Base-by-base conservation (phyloP, 371 early-diverging fungal species). In the Umbelopsis sp. region DNA sequence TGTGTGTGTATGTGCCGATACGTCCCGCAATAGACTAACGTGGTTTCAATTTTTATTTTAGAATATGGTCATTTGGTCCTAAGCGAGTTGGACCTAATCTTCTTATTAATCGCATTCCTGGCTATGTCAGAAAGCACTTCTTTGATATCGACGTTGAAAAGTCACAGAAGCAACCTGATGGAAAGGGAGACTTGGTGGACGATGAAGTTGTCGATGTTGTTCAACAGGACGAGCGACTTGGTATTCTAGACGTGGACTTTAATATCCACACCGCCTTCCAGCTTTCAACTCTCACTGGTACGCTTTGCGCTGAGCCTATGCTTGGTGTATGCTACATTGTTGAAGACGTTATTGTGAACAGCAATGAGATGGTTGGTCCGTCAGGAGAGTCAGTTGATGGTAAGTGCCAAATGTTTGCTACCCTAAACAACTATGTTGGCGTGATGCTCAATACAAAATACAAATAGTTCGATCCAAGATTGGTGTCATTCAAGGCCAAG, bases 241-340 rank as follows among this genome's bases (percentile, higher is more conserved):
- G 75, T 12, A 80, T 91, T 18, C 74, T 87, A 48, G 91, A 91
- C 69, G 77, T 93, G 65, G 94, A 93, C 53, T 91, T 92, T 78
- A 81, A 87, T 67, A 85, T 99, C 22, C 82, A 86, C n/a, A 89
- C 94, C 18, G 99, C 96, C 1, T 99, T 99, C 87, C 98, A 99
- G 78, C 79, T 97, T n/a, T 91, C 96, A 2, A 93, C 96, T 4
- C 76, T 88, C 20, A 79, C 88, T 0, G 99, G 99, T 1, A 99
- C 99, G 5, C 81, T 99, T 51, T 98, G 98, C 75, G 90, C 89
- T 50, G 99, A 99, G 72, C 98, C 99, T 4, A 76, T 98, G 76
- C 83, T 86, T 14, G 99, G 99, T 22, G 92, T 94, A 5, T 90
- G 89, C n/a, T 92, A 92, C 70, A 89, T 97, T 38, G 75, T 98